These are phyloP conservation scores for Botrytis elliptica DNA, from an alignment of 2,329 filamentous ascomycete species.

Conservation along the genomic window DNA sequence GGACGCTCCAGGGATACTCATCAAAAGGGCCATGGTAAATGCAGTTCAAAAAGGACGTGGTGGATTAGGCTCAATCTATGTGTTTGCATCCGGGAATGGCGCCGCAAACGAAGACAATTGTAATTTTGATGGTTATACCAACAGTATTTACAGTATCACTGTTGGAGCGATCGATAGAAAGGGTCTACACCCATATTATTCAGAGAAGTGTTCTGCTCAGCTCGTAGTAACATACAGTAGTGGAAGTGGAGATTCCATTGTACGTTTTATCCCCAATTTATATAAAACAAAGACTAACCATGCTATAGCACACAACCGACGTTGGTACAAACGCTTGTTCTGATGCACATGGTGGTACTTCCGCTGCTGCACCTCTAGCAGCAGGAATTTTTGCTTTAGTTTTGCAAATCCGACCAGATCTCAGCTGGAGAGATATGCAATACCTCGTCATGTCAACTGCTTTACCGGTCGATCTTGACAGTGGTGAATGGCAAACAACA, in stretches of 20 bases:
- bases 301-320: slow-evolving; percentile 78
- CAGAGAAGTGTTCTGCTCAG: slow-evolving; percentile 92
- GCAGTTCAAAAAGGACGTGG: slow-evolving; percentile 83
- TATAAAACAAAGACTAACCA: slow-evolving; percentile 27
- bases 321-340: slow-evolving; percentile 82
- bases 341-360: slow-evolving; percentile 85
- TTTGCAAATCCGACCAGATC: slow-evolving; percentile 77
- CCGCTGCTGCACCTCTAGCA: slow-evolving; percentile 87
- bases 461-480: slow-evolving; percentile 71
- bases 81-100: slow-evolving; percentile 96
- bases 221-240: slow-evolving; percentile 96
- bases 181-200: slow-evolving; percentile 91
- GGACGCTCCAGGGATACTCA: slow-evolving; percentile 88
- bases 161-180: slow-evolving; percentile 89
- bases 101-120: slow-evolving; percentile 88
- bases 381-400: slow-evolving; percentile 90
- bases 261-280: slow-evolving; percentile 41
- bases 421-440: slow-evolving; percentile 93
- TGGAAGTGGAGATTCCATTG: slow-evolving; percentile 80
- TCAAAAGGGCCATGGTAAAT: slow-evolving; percentile 86
- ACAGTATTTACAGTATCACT: slow-evolving; percentile 98
- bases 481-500: slow-evolving; percentile 78
- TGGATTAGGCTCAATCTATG: slow-evolving; percentile 86
- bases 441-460: slow-evolving; percentile 85
- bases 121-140: slow-evolving; percentile 99